Base-by-base conservation (phyloP, 2,329 filamentous ascomycete species). In the Diaporthe vaccinii region DNA sequence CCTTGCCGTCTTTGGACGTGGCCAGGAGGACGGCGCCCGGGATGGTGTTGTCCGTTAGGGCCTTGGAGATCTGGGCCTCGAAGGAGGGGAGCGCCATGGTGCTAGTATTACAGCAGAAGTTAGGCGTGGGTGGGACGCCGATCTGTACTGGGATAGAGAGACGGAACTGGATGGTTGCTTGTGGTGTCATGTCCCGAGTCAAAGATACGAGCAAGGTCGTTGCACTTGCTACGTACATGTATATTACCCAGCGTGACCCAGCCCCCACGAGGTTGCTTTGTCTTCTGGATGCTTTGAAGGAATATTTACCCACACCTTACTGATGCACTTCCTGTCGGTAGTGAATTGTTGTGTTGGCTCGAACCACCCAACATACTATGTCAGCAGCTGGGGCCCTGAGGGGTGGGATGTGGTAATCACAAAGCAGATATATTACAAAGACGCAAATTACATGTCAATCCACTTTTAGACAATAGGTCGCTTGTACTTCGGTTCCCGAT, bases 1-100 rank as follows among this genome's bases (percentile, higher is more conserved):
- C 15, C 39, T 46, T 57, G 53, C 53, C 55, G 28, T 59, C 68
- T 7, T 49, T 74, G 51, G 59, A 53, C 15, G 25, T 74, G n/a
- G 72, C 72, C 3, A 68, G 49, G 20, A 74, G 61, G 61, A 74
- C 72, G 39, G 31, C 72, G 49, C 72, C 72, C 12, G 72, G 72
- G 53, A 69, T 58, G 72, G n/a, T 46, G 36, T 46, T n/a, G 12
- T 70, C 61, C 12, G n/a, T 51, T 15, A 74, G n/a, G 51, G 72
- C 72, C 12, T 74, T 68, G 22, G 46, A 53, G 12, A 70, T 36
- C n/a, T 58, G 15, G 22, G 59, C 34, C 49, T 74, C 72, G 62
- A 74, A 74, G 36, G 34, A 44, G 12, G 31, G 22, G 12, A 28
- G 28, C 1, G 53, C 41, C 68, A 71, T 71, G 68, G 44, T 34